Percentiles rank a stretch among this genome's conserved stretches.
Conservation (phyloP, 805 yeast genomes). For the Lipomyces mesembrius region DNA sequence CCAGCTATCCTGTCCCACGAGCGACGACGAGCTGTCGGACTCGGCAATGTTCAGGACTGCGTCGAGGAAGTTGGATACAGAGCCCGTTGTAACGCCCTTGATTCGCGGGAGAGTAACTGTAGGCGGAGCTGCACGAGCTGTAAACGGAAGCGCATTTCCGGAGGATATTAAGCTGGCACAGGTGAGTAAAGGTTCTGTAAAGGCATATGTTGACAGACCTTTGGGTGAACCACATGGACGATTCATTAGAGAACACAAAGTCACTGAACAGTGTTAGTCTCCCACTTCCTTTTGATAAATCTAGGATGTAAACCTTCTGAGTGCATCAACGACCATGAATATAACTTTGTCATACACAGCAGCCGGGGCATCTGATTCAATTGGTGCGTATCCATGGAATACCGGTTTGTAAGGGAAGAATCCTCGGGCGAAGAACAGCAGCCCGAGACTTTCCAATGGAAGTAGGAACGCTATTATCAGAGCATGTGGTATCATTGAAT, state of each 20-base stretch:
- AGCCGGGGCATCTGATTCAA: conserved; percentile 43
- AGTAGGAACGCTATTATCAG: conserved; percentile 17
- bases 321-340: conserved; percentile 88
- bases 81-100: conserved; percentile 92
- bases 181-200: background rate
- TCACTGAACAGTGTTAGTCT: conserved; percentile 53
- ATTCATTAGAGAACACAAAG: conserved; percentile 68
- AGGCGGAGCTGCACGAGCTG: conserved; percentile 93
- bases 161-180: conserved; percentile 52
- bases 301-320: conserved; percentile 54
- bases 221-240: conserved; percentile 73
- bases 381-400: conserved; percentile 59
- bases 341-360: conserved; percentile 69
- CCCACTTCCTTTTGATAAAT: background rate
- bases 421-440: conserved; percentile 72
- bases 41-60: conserved; percentile 94
- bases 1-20: conserved; percentile 86
- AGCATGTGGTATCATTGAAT: conserved; percentile 17
- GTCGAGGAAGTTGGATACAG: conserved; percentile 91
- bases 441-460: conserved; percentile 55
- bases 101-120: conserved; percentile 94
- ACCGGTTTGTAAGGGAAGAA: conserved; percentile 90
- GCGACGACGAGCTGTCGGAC: conserved; percentile 72
- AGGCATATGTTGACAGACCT: conserved; percentile 27
- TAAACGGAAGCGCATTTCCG: conserved; percentile 82